Base-by-base conservation (phyloP, 2,329 filamentous ascomycete species). In the Eutypella sp. region DNA sequence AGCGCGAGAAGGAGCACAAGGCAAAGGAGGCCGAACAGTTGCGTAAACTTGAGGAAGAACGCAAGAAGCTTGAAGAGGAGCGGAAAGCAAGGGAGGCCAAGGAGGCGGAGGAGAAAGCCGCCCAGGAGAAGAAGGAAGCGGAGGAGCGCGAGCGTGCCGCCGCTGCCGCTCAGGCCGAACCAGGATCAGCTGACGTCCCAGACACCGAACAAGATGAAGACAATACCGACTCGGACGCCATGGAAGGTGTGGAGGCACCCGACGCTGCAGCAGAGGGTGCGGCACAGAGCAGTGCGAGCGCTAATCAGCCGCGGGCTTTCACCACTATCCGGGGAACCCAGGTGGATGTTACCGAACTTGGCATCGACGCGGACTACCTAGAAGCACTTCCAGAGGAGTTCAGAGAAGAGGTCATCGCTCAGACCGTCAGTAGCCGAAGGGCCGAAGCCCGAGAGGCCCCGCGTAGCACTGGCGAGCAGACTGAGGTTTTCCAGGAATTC, bases 341-440 rank as follows among this genome's bases (percentile, higher is more conserved):
- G 58, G 81, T 95, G 44, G 93, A 99, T 64, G 93, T 99, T 41
- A 99, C 93, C 0, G 88, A 89, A 49, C 77, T 99, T 50, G 91
- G 92, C 41, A 97, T 99, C 57, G 93, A 99, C 62, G 81, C 87
- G 15, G 91, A 95, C 46, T 99, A 96, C 66, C 80, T 99, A 6
- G 89, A 93, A 48, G 95, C 92, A n/a, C 72, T 99, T n/a, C 93
- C 93, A 0, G 93, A 99, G 57, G 95, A 99, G 50, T 84, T 97
- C 61, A 81, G 93, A 39, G 92, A 97, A 65, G 93, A 99, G 63
- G 93, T 99, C 41, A 88, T 99, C 53, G 89, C 95, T 64, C 84
- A 91, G 51, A 90, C 95, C 48, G 80, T 96, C 52, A 89, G 87
- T 43, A 84, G 89, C 53, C 81, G 92, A 54, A 83, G 92, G 51